A percentile compares a stretch with the other conserved stretches of the same genome.
Evolutionary conservation across 2,329 filamentous ascomycete species (phyloP).

Genomic region (Huntiella omanensis): DNA sequence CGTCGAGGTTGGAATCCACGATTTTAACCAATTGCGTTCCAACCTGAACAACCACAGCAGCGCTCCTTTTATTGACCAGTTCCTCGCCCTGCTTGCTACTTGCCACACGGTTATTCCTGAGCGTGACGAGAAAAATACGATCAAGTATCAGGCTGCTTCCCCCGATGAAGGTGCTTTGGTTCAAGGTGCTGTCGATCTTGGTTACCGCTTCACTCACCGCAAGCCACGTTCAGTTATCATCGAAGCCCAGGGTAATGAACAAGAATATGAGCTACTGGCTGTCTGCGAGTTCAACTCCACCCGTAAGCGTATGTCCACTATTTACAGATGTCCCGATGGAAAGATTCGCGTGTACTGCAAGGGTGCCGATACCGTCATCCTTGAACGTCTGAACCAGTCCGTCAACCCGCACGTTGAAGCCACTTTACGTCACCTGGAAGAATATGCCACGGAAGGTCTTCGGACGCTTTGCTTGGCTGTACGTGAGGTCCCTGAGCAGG

Average conservation of each 20-base stretch:
- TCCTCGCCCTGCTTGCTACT: constrained; percentile 67
- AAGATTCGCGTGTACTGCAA: constrained; percentile 91
- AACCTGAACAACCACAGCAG: constrained; percentile 43
- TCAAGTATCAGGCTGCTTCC: constrained; percentile 96
- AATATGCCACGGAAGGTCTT: constrained; percentile 90
- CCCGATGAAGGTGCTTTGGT: constrained; percentile 96
- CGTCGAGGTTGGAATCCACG: constrained; percentile 59
- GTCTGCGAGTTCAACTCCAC: constrained; percentile 95
- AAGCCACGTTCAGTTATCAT: constrained; percentile 82
- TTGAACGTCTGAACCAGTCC: constrained; percentile 69
- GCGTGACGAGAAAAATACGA: constrained; percentile 57
- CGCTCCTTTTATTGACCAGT: constrained; percentile 48
- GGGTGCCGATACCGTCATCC: constrained; percentile 90
- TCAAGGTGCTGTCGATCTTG: constrained; percentile 67
- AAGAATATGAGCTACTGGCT: constrained; percentile 77
- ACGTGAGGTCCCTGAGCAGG: constrained; percentile 77
- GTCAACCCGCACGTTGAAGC: constrained; percentile 64
- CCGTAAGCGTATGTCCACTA: constrained; percentile 91
- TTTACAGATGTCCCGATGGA: constrained; percentile 90
- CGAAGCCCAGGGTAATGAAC: constrained; percentile 48
- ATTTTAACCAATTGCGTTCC: constrained; percentile 56
- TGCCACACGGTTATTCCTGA: constrained; percentile 98
- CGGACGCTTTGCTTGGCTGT: constrained; percentile 88
- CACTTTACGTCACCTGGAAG: constrained; percentile 91
- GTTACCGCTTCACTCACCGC: constrained; percentile 78